phyloP scores from a whole-genome alignment of 2,329 filamentous ascomycete species.

The Cladosporium colombiae region DNA sequence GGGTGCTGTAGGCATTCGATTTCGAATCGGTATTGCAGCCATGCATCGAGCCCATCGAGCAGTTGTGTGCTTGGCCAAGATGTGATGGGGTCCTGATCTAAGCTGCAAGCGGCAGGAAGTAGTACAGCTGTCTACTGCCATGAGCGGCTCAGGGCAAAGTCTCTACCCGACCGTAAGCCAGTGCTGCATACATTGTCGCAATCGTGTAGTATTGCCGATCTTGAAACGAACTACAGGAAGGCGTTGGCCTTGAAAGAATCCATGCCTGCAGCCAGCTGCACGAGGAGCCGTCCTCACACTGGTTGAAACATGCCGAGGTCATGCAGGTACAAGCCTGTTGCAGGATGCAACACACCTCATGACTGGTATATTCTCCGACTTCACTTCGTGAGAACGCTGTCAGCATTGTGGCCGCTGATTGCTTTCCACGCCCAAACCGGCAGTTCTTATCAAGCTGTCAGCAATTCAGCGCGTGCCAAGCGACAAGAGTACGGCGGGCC shows the following conservation, averaged over 20 bases:
- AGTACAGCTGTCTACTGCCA: not conserved
- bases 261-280: not conserved
- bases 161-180: not conserved
- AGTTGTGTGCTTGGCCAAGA: not conserved
- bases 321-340: not conserved
- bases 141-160: not conserved
- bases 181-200: not conserved
- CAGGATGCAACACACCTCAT: not conserved
- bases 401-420: not conserved
- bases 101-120: not conserved
- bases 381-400: not conserved
- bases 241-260: not conserved
- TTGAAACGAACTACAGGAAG: not conserved
- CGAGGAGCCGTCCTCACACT: not conserved
- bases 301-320: slow-evolving; percentile 1
- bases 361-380: not conserved
- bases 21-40: not conserved
- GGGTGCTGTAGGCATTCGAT: not conserved
- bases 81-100: not conserved
- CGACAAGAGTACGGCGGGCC: no score
- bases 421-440: not conserved
- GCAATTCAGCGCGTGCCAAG: not conserved
- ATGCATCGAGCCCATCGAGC: not conserved
- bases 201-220: not conserved
- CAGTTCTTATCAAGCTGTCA: not conserved